phyloP scores from a whole-genome alignment of 331 rosid genomes.

The Erythrophleum ivorense region DNA sequence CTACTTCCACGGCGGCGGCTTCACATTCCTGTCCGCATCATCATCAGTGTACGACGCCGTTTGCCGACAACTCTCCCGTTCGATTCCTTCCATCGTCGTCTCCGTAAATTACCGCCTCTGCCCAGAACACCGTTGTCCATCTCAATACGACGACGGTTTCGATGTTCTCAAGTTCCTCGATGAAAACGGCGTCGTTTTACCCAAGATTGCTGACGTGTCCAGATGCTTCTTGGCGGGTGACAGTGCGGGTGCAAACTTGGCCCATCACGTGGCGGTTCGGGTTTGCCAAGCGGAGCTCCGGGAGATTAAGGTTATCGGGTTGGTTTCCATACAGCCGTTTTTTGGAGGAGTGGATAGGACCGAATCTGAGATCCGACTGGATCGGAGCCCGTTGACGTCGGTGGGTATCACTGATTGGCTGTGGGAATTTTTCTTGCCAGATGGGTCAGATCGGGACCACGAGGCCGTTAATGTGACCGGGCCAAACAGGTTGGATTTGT shows the following conservation, averaged over 20 bases:
- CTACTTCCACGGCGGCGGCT: slow-evolving; percentile 5
- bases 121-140: neutral
- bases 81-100: neutral
- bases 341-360: neutral
- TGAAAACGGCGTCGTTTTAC: neutral
- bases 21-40: neutral
- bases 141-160: neutral
- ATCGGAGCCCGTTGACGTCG: neutral
- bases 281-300: neutral
- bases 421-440: neutral
- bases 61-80: slow-evolving; percentile 2
- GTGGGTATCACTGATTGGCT: neutral
- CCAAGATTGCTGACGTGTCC: neutral
- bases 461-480: slow-evolving; percentile 28
- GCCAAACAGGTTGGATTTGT: slow-evolving; percentile 23
- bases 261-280: neutral
- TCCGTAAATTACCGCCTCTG: neutral
- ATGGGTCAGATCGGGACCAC: neutral
- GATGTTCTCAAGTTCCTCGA: neutral
- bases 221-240: slow-evolving; percentile 6
- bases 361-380: neutral
- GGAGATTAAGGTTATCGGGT: neutral
- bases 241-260: neutral
- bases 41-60: neutral
- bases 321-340: neutral